Evolutionary conservation across 2,329 filamentous ascomycete genomes (phyloP).

Genomic region (Alternaria gaisen): DNA sequence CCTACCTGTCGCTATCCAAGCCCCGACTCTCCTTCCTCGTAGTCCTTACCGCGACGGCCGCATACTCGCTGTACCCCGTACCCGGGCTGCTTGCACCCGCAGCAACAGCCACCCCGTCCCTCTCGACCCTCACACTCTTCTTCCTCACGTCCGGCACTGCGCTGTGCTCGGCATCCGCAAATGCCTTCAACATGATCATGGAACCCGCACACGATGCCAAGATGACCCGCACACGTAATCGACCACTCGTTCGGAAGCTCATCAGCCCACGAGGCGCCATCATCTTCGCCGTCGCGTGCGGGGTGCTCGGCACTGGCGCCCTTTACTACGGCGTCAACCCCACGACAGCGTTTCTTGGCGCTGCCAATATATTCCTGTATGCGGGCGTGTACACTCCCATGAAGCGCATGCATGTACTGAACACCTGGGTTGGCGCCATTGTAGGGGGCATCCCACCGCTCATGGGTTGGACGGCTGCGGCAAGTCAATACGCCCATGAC

Average conservation of each 20-base stretch:
- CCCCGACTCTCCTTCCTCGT: constrained; percentile 92
- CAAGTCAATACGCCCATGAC: constrained; percentile 77
- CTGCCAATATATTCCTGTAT: constrained; percentile 86
- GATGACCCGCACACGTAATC: constrained; percentile 92
- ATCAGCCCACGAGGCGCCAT: constrained; percentile 76
- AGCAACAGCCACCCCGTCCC: constrained; percentile 74
- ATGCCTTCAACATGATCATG: constrained; percentile 96
- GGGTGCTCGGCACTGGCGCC: constrained; percentile 71
- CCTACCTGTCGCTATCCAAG: constrained; percentile 92
- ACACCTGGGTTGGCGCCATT: constrained; percentile 94
- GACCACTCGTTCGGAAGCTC: constrained; percentile 85
- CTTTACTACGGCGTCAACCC: constrained; percentile 93
- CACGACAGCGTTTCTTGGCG: constrained; percentile 86
- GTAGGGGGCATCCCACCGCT: constrained; percentile 93
- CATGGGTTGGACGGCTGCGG: constrained; percentile 98
- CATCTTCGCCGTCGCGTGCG: constrained; percentile 80
- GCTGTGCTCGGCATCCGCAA: constrained; percentile 88
- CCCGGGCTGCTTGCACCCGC: constrained; percentile 81
- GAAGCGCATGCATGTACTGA: constrained; percentile 84
- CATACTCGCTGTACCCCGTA: constrained; percentile 93
- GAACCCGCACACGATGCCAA: constrained; percentile 88
- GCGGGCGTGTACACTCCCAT: constrained; percentile 92
- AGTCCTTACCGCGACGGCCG: constrained; percentile 86
- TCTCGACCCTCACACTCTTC: constrained; percentile 88
- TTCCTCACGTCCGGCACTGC: constrained; percentile 92